Evolutionary conservation across 257 asterid genomes (phyloP).

Genomic region (Gynochthodes officinalis): DNA sequence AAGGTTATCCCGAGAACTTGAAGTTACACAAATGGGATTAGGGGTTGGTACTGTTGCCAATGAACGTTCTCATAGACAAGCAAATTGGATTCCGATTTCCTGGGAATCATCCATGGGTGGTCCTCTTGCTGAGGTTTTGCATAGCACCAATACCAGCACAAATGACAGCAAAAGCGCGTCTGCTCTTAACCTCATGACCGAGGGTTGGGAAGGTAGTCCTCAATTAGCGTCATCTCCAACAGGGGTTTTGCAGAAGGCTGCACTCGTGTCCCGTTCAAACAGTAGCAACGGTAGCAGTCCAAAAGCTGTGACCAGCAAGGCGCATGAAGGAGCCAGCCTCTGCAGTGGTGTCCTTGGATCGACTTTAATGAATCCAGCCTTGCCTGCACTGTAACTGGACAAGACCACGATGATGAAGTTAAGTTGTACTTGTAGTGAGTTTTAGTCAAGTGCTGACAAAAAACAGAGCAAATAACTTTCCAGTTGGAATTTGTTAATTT

Average conservation of each 20-base stretch:
- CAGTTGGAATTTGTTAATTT: conserved; percentile 28
- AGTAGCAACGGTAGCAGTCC: conserved; percentile 90
- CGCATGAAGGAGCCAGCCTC: conserved; percentile 40
- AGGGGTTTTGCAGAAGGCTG: conserved; percentile 76
- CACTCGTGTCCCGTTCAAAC: conserved; percentile 63
- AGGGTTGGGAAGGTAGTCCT: conserved; percentile 62
- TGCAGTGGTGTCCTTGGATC: conserved; percentile 38
- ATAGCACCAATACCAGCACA: conserved; percentile 32
- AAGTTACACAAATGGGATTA: conserved; percentile 57
- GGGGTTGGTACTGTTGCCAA: conserved; percentile 38
- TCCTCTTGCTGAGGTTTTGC: conserved; percentile 90
- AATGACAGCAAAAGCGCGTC: conserved; percentile 33
- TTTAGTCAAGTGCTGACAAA: conserved; percentile 10
- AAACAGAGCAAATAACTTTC: conserved; percentile 3
- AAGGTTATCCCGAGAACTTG: conserved; percentile 38
- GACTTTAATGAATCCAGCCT: conserved; percentile 42
- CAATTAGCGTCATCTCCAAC: conserved; percentile 69
- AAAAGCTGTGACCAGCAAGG: conserved; percentile 41
- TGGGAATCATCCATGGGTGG: conserved; percentile 87
- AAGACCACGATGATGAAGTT: not conserved
- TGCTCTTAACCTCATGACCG: conserved; percentile 53
- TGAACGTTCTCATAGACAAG: conserved; percentile 32
- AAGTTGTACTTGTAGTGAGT: conserved; percentile 3
- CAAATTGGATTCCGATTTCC: conserved; percentile 59
- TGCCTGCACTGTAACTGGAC: conserved; percentile 38